A percentile compares a stretch with the other conserved stretches of the same genome.
phyloP scores from a whole-genome alignment of 371 early-diverging fungal species.

The Syncephalastrum contaminatum region DNA sequence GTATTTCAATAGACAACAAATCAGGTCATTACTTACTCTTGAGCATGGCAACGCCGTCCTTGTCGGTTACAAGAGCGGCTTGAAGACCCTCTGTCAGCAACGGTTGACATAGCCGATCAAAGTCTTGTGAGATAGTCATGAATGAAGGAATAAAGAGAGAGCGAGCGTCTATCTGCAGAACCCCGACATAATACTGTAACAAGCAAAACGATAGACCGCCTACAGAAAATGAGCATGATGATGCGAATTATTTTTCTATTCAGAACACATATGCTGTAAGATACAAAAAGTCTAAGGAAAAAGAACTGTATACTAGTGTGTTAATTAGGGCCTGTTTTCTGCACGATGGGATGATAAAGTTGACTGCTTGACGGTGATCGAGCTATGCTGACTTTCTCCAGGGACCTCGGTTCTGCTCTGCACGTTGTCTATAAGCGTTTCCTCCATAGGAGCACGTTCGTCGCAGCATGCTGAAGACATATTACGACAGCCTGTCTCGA shows the following conservation, averaged over 20 bases:
- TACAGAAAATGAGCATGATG: not conserved
- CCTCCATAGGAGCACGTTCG: too few relatives aligned
- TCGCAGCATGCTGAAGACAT: too few relatives aligned
- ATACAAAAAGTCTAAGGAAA: not conserved
- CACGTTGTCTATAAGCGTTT: too few relatives aligned
- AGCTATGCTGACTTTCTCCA: too few relatives aligned
- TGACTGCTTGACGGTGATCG: too few relatives aligned
- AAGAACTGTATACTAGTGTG: not conserved
- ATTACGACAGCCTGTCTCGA: too few relatives aligned
- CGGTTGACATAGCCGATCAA: conserved; percentile 25
- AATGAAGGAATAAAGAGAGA: not conserved
- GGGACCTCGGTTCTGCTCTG: too few relatives aligned
- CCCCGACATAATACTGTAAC: not conserved
- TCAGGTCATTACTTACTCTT: conserved; percentile 36
- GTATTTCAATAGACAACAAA: not conserved
- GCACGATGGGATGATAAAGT: too few relatives aligned
- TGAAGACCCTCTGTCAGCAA: conserved; percentile 50
- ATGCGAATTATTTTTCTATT: too few relatives aligned
- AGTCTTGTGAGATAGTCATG: conserved; percentile 27
- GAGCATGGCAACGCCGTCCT: conserved; percentile 62
- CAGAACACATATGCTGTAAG: too few relatives aligned
- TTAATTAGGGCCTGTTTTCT: not conserved
- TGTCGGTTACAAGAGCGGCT: conserved; percentile 59
- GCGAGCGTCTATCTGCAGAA: too few relatives aligned
- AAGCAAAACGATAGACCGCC: not conserved